Conservation (phyloP, 345 rosid genomes). For the Acer campestre region DNA sequence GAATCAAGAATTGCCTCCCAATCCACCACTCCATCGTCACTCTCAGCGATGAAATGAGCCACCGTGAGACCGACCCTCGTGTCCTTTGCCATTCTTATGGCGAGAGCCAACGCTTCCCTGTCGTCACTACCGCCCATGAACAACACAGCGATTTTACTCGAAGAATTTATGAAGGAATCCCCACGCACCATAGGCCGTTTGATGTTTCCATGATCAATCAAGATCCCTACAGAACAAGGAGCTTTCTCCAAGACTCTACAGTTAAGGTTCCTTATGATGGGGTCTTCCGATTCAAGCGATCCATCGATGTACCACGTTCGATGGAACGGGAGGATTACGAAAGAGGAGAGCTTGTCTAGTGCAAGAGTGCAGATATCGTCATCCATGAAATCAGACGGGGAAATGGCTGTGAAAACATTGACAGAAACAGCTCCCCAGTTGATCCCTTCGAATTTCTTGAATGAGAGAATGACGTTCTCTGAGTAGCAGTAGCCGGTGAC, state of each 20-base stretch:
- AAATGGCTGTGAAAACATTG: constrained; percentile 31
- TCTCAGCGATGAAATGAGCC: neutral
- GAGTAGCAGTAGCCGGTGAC: constrained; percentile 11
- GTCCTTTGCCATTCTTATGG: constrained; percentile 16
- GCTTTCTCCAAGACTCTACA: constrained; percentile 28
- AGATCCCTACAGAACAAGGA: constrained; percentile 39
- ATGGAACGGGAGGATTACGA: constrained; percentile 42
- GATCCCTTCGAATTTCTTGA: constrained; percentile 27
- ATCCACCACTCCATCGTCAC: neutral
- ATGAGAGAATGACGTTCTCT: constrained; percentile 27
- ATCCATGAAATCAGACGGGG: constrained; percentile 24
- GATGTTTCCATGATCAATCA: constrained; percentile 27
- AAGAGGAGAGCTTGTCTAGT: constrained; percentile 20
- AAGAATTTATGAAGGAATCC: neutral
- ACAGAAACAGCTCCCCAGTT: constrained; percentile 7
- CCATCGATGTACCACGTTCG: constrained; percentile 34
- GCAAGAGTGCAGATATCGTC: constrained; percentile 40
- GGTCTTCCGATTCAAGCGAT: constrained; percentile 16
- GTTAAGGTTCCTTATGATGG: constrained; percentile 10
- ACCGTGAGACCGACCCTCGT: constrained; percentile 18
- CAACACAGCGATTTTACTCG: constrained; percentile 18
- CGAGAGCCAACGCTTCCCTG: constrained; percentile 34
- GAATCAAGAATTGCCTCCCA: constrained; percentile 24
- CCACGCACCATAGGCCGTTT: neutral
- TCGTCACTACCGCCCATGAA: constrained; percentile 43